A percentile compares a stretch with the other conserved stretches of the same genome.
Conservation (phyloP, 2,329 filamentous ascomycete species). For the Ceratocystiopsis brevicomis region DNA sequence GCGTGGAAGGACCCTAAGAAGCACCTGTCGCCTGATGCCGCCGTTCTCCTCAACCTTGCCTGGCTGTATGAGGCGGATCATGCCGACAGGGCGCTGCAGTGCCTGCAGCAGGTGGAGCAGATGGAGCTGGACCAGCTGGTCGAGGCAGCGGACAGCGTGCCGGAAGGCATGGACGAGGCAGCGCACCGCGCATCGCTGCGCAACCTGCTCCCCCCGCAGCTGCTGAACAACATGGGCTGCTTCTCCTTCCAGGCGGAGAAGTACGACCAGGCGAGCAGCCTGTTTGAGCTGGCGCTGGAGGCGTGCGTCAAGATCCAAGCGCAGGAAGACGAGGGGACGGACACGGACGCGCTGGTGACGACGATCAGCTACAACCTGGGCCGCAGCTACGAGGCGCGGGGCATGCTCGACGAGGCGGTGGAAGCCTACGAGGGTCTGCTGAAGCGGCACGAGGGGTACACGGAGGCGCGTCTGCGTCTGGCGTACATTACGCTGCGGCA, state of each 20-base stretch:
- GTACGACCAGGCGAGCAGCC: slow-evolving; percentile 57
- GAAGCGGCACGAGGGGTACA: slow-evolving; percentile 74
- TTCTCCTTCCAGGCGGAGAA: slow-evolving; percentile 84
- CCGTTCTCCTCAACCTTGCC: slow-evolving; percentile 79
- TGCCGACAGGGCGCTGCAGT: slow-evolving; percentile 82
- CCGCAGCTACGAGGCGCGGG: slow-evolving; percentile 75
- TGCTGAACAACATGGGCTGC: slow-evolving; percentile 94
- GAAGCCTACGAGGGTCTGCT: slow-evolving; percentile 77
- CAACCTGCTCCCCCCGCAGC: slow-evolving; percentile 66
- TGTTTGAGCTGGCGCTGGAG: slow-evolving; percentile 82
- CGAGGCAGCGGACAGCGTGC: slow-evolving; percentile 43
- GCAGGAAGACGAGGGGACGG: slow-evolving; percentile 47
- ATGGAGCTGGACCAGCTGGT: slow-evolving; percentile 67
- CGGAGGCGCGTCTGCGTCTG: slow-evolving; percentile 71
- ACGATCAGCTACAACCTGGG: slow-evolving; percentile 95
- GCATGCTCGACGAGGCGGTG: slow-evolving; percentile 62
- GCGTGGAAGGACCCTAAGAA: slow-evolving; percentile 91
- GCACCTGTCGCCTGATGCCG: slow-evolving; percentile 60
- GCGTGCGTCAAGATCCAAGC: slow-evolving; percentile 70
- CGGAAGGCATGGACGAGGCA: slow-evolving; percentile 39
- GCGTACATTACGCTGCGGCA: slow-evolving; percentile 77
- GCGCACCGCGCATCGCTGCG: slow-evolving; percentile 44
- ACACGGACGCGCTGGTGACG: slow-evolving; percentile 81
- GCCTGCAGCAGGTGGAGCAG: slow-evolving; percentile 79
- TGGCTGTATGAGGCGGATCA: slow-evolving; percentile 72